A percentile compares a stretch with the other conserved stretches of the same genome.
phyloP scores from a whole-genome alignment of 805 yeast genomes.

The Torulaspora maleeae region DNA sequence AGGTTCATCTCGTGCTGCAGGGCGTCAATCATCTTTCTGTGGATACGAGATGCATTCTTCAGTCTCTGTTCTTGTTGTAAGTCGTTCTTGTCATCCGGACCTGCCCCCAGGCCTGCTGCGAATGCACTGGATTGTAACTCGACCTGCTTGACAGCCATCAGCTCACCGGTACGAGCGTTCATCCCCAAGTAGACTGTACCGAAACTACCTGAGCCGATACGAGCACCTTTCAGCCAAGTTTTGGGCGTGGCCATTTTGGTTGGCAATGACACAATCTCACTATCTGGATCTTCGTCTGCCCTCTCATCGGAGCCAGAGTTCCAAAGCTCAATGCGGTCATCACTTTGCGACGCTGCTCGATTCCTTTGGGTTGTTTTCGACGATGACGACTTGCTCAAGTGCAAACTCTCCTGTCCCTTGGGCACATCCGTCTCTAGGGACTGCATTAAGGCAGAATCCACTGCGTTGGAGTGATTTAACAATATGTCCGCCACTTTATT shows the following conservation, averaged over 20 bases:
- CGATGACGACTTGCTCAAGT: background rate
- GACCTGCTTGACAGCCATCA: slow-evolving; percentile 97
- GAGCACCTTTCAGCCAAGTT: slow-evolving; percentile 88
- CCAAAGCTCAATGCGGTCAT: slow-evolving; percentile 19
- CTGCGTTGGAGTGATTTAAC: slow-evolving; percentile 51
- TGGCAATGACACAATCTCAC: slow-evolving; percentile 29
- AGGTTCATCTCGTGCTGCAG: slow-evolving; percentile 76
- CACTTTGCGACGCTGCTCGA: slow-evolving; percentile 6
- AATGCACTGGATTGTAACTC: slow-evolving; percentile 50
- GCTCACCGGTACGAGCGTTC: slow-evolving; percentile 87
- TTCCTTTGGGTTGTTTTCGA: background rate
- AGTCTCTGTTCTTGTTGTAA: slow-evolving; percentile 19
- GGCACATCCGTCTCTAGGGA: slow-evolving; percentile 23
- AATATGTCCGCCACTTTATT: slow-evolving; percentile 63
- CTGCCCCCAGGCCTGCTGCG: slow-evolving; percentile 27
- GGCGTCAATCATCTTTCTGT: slow-evolving; percentile 66
- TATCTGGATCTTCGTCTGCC: slow-evolving; percentile 37
- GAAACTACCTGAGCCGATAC: slow-evolving; percentile 92
- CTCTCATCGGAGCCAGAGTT: slow-evolving; percentile 18
- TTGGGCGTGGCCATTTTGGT: slow-evolving; percentile 51
- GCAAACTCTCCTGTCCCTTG: slow-evolving; percentile 2
- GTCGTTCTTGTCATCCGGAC: slow-evolving; percentile 19
- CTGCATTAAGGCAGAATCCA: slow-evolving; percentile 43
- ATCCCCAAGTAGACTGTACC: slow-evolving; percentile 91
- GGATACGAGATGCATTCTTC: slow-evolving; percentile 32